Percentiles rank a stretch among this genome's conserved stretches.
Evolutionary conservation across 2,329 filamentous ascomycete species (phyloP).

Genomic region (Xylariaceae sp.): DNA sequence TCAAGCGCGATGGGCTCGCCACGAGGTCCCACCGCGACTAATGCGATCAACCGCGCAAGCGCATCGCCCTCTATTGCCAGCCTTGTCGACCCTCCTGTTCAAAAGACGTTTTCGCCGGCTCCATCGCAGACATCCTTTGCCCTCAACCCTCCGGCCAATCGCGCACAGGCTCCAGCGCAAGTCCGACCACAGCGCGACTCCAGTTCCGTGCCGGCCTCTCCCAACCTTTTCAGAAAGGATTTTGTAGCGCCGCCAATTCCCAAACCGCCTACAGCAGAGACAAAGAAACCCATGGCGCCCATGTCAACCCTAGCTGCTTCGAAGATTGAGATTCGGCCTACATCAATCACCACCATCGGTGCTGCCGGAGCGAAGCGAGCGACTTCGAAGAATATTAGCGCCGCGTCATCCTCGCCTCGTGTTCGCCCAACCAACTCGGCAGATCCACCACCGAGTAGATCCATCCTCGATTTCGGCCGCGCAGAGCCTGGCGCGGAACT

Average conservation of each 20-base stretch:
- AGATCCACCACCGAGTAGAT: constrained; percentile 41
- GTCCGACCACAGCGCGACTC: constrained; percentile 33
- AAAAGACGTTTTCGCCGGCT: constrained; percentile 36
- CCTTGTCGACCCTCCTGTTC: constrained; percentile 67
- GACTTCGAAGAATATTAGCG: constrained; percentile 35
- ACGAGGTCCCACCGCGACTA: constrained; percentile 33
- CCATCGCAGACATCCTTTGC: constrained; percentile 34
- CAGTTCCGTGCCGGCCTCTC: constrained; percentile 39
- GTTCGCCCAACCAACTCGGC: constrained; percentile 42
- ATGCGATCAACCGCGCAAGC: constrained; percentile 62
- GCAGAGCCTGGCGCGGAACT: constrained; percentile 54
- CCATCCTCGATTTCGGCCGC: constrained; percentile 57
- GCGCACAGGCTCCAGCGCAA: constrained; percentile 25
- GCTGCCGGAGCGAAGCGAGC: constrained; percentile 28
- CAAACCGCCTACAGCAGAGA: constrained; percentile 30
- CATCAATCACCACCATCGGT: constrained; percentile 33
- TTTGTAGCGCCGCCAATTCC: constrained; percentile 34
- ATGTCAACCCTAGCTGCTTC: constrained; percentile 22
- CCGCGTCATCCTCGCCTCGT: constrained; percentile 43
- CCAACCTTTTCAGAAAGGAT: constrained; percentile 36
- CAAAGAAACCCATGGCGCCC: constrained; percentile 37
- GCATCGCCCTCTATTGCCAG: constrained; percentile 89
- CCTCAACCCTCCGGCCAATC: constrained; percentile 26
- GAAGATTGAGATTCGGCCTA: constrained; percentile 32
- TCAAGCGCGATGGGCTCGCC: constrained; percentile 47